phyloP scores from a whole-genome alignment of 2,329 filamentous ascomycete species.

The Paraphaeosphaeria sporulosa region DNA sequence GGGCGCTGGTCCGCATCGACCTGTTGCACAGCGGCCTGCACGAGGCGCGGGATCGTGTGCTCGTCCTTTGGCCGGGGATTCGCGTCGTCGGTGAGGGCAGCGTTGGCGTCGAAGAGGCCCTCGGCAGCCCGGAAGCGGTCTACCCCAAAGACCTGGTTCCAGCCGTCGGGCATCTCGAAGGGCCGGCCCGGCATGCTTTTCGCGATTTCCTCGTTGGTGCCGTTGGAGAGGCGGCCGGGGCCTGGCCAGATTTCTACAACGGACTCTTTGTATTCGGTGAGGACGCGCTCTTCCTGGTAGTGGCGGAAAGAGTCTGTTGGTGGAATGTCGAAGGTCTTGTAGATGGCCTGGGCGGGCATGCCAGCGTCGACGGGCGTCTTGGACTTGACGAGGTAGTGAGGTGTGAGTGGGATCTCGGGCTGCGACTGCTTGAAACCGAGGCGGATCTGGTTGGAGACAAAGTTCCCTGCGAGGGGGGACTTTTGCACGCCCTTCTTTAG shows the following conservation, averaged over 20 bases:
- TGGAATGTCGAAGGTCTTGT: constrained; percentile 71
- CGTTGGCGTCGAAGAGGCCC: constrained; percentile 87
- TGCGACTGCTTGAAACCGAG: constrained; percentile 73
- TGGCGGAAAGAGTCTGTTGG: constrained; percentile 75
- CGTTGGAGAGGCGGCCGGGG: constrained; percentile 68
- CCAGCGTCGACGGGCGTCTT: constrained; percentile 91
- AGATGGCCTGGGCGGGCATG: constrained; percentile 76
- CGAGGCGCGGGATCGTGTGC: constrained; percentile 84
- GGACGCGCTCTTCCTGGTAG: constrained; percentile 88
- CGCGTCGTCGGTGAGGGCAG: constrained; percentile 66
- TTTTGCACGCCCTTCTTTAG: constrained; percentile 86
- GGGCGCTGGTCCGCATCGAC: constrained; percentile 91
- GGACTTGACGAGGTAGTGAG: constrained; percentile 85
- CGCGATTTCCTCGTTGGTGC: constrained; percentile 76
- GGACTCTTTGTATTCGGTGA: constrained; percentile 97
- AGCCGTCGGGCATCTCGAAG: constrained; percentile 97
- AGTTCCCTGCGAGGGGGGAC: constrained; percentile 86
- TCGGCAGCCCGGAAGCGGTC: constrained; percentile 88
- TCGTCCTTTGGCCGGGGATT: constrained; percentile 67
- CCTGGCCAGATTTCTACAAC: constrained; percentile 94
- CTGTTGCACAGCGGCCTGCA: constrained; percentile 76
- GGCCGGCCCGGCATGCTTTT: constrained; percentile 78
- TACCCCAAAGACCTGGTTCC: constrained; percentile 91
- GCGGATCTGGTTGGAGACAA: constrained; percentile 87
- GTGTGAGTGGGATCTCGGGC: constrained; percentile 78